phyloP scores from a whole-genome alignment of 345 rosid genomes.

The Acer yangbiense region DNA sequence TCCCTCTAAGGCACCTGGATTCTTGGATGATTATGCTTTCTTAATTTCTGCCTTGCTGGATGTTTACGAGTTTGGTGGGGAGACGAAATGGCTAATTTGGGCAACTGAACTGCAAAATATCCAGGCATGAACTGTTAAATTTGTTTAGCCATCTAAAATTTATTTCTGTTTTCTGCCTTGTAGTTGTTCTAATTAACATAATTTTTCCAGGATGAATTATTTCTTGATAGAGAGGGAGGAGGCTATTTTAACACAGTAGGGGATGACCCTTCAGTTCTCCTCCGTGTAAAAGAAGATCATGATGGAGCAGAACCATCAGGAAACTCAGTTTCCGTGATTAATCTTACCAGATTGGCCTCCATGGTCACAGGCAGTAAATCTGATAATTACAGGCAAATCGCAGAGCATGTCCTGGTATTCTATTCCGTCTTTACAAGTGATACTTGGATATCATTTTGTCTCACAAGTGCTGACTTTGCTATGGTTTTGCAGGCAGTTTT shows the following conservation, averaged over 20 bases:
- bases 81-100: conserved; percentile 70
- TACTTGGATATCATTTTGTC: conserved; percentile 1
- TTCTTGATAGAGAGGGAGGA: conserved; percentile 88
- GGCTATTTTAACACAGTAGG: conserved; percentile 89
- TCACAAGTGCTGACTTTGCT: not conserved
- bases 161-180: not conserved
- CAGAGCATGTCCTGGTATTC: conserved; percentile 77
- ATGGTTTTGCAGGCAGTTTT: conserved; percentile 67
- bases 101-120: conserved; percentile 74
- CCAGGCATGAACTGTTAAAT: conserved; percentile 49
- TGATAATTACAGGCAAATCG: conserved; percentile 54
- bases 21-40: conserved; percentile 93
- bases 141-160: not conserved
- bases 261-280: conserved; percentile 86
- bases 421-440: not conserved
- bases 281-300: conserved; percentile 93
- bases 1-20: conserved; percentile 93
- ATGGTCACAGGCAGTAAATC: conserved; percentile 59
- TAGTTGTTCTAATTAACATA: not conserved
- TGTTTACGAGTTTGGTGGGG: conserved; percentile 79
- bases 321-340: conserved; percentile 83
- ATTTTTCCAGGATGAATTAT: conserved; percentile 72
- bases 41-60: conserved; percentile 82
- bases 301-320: conserved; percentile 99
- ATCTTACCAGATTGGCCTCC: conserved; percentile 81